These are phyloP conservation scores for Candida schatavii DNA, from an alignment of 805 yeast genomes.

Conservation along the genomic window DNA sequence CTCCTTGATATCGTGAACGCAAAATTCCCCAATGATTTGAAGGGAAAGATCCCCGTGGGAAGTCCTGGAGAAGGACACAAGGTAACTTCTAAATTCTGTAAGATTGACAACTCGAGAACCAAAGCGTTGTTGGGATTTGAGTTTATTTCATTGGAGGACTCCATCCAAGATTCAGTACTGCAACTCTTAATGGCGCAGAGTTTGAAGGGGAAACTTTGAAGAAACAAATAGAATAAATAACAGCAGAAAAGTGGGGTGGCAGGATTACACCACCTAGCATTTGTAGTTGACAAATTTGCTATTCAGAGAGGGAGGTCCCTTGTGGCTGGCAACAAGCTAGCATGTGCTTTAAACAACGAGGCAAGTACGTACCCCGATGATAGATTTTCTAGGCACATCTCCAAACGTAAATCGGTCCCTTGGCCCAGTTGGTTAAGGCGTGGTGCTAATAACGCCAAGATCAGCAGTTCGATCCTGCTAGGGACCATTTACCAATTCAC, in stretches of 20 bases:
- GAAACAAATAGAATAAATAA: no score
- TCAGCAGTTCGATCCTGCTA: conserved; percentile 89
- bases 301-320: no score
- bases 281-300: no score
- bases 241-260: no score
- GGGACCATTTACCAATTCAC: conserved; percentile 50
- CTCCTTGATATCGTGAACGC: conserved; percentile 30
- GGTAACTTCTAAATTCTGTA: conserved; percentile 27
- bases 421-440: conserved; percentile 56
- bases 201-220: neutral
- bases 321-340: no score
- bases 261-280: no score
- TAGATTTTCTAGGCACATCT: conserved; percentile 8
- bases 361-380: no score
- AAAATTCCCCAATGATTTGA: conserved; percentile 17
- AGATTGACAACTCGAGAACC: conserved; percentile 32
- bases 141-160: conserved; percentile 35
- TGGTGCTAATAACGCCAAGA: conserved; percentile 58
- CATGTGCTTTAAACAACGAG: no score
- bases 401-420: conserved; percentile 33
- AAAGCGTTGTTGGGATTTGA: conserved; percentile 33
- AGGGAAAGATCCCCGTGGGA: conserved; percentile 36
- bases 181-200: conserved; percentile 23
- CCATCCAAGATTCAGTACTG: conserved; percentile 40
- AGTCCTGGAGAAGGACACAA: conserved; percentile 27